Base-by-base conservation (phyloP, 371 early-diverging fungal genomes). In the Caulochytrium protostelioides region DNA sequence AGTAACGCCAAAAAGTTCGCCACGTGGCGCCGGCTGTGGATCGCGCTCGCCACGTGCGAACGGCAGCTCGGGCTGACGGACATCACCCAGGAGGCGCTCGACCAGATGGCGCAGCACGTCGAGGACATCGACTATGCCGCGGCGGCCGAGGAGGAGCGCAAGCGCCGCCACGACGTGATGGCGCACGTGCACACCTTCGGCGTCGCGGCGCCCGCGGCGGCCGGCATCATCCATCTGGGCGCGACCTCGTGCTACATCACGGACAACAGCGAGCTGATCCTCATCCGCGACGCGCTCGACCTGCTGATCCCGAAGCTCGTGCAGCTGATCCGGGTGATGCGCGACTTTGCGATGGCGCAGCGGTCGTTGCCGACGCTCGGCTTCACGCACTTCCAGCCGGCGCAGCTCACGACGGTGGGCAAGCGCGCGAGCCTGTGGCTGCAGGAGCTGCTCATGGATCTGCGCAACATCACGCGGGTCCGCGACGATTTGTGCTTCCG, bases 321-420 rank as follows among this genome's bases (percentile, higher is more conserved):
- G 21, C 57, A 62, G 38, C 76, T 73, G 22, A 76, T 87, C 47
- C 65, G 77, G 46, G 73, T 67, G 32, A 64, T 94, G 35, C 50
- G 76, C 23, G 52, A 57, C 29, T 94, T 94, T 57, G 80, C 86
- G 16, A 53, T 57, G 12, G 46, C 62, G 39, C 74, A 87, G 63
- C 72, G 74, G 49, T 78, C 68, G 38, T 58, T 86, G 44, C 89
- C 95, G 25, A 86, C 92, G 12, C 70, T 94, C 19, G 95, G 95
- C 19, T 94, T 91, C 58, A 94, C 95, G 26, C 95, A 94, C 55
- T 87, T 90, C 64, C 95, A 94, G 59, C 91, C 92, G 30, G 95
- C 95, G 22, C 92, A 94, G 52, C 62, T 91, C 46, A 89, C 89
- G 25, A 94, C 95, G 7, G 92, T 94, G 37, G 95, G 95, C 42